Conservation (phyloP, 306 rosid species). For the Gillenia trifoliata region DNA sequence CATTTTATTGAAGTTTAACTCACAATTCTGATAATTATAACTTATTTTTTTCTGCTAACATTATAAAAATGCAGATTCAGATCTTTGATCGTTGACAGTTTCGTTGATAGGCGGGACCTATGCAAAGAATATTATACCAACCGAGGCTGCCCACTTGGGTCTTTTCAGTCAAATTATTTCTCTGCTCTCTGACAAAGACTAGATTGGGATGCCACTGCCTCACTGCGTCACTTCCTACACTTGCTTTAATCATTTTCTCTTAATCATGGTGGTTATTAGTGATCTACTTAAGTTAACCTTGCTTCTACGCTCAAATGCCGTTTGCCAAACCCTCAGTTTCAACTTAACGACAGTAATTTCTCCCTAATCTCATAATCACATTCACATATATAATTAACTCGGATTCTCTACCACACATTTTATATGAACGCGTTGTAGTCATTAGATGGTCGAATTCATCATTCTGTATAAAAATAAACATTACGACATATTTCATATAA, state of each 20-base stretch:
- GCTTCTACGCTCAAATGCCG: background rate
- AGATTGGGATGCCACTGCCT: conserved; percentile 13
- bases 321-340: background rate
- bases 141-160: conserved; percentile 20
- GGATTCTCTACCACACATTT: background rate
- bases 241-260: conserved; percentile 11
- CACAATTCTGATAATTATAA: background rate
- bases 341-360: background rate
- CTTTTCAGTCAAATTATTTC: conserved; percentile 29
- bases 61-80: background rate
- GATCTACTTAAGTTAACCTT: background rate
- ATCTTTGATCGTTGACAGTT: conserved; percentile 3
- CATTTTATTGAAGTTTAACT: no score
- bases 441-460: background rate
- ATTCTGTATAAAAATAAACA: no score
- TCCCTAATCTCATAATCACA: background rate
- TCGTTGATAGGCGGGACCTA: conserved; percentile 14
- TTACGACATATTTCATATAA: no score
- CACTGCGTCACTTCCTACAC: background rate
- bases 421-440: background rate
- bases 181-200: conserved; percentile 20
- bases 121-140: conserved; percentile 11
- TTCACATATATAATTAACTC: background rate
- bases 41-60: background rate
- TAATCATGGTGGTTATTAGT: background rate